Evolutionary conservation across 2,329 filamentous ascomycete genomes (phyloP).

Genomic region (Alternaria hordeiaustralica): DNA sequence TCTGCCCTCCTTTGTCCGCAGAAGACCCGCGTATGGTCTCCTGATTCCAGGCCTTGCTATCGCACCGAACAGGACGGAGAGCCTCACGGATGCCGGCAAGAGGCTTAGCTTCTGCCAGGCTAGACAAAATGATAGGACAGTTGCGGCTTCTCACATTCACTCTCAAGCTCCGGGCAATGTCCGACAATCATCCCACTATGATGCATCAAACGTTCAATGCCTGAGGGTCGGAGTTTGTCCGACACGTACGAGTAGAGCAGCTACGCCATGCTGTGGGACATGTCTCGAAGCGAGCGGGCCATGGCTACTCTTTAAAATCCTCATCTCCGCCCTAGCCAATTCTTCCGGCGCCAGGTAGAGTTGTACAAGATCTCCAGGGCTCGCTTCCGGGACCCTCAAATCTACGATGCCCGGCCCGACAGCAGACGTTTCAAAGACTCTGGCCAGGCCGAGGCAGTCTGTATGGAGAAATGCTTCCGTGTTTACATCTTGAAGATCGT

Average conservation of each 20-base stretch:
- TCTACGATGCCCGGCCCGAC: slow-evolving; percentile 10
- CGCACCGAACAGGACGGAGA: slow-evolving; percentile 6
- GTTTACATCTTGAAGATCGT: background rate
- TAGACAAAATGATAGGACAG: slow-evolving; percentile 13
- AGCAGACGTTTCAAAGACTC: slow-evolving; percentile 10
- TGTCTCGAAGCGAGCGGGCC: slow-evolving; percentile 18
- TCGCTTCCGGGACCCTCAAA: slow-evolving; percentile 17
- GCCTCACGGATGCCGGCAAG: slow-evolving; percentile 29
- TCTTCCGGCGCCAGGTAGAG: slow-evolving; percentile 21
- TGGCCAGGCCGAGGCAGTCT: slow-evolving; percentile 19
- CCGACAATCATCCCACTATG: background rate
- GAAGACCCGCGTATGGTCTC: background rate
- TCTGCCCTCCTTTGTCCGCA: slow-evolving; percentile 1
- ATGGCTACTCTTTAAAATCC: slow-evolving; percentile 12
- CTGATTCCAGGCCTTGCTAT: slow-evolving; percentile 8
- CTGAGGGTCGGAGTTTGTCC: slow-evolving; percentile 6
- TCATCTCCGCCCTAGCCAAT: slow-evolving; percentile 25
- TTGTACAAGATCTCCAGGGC: slow-evolving; percentile 4
- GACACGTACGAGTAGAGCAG: slow-evolving; percentile 2
- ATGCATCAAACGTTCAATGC: slow-evolving; percentile 6
- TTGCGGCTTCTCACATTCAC: slow-evolving; percentile 2
- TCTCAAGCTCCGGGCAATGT: background rate
- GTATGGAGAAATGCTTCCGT: slow-evolving; percentile 19
- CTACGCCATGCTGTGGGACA: slow-evolving; percentile 1
- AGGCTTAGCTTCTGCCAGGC: slow-evolving; percentile 11